phyloP scores from a whole-genome alignment of 2,329 filamentous ascomycete species.

The Rhexocercosporidium sp. region DNA sequence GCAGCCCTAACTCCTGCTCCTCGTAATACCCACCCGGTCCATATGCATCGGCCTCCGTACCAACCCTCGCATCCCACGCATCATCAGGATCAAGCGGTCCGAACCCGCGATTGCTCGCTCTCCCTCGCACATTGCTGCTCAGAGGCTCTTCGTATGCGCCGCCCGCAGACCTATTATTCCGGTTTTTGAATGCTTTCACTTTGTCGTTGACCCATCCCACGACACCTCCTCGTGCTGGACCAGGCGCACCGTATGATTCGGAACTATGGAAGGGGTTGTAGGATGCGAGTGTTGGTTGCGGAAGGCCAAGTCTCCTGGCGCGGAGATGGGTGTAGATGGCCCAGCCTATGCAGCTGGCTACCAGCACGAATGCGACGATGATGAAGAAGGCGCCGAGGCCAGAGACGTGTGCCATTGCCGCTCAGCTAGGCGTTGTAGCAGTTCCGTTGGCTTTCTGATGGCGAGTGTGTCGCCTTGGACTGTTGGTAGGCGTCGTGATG shows the following conservation, averaged over 20 bases:
- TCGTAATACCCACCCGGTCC: conserved; percentile 71
- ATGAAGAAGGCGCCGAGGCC: conserved; percentile 76
- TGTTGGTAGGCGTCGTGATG: not conserved
- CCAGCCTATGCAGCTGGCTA: conserved; percentile 66
- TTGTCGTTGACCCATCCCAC: conserved; percentile 76
- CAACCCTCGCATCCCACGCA: conserved; percentile 83
- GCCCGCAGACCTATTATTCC: conserved; percentile 67
- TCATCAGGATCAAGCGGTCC: conserved; percentile 80
- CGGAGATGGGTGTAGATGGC: conserved; percentile 74
- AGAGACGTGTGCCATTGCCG: conserved; percentile 60
- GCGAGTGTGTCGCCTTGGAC: not conserved
- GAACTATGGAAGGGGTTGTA: conserved; percentile 69
- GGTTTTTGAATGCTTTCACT: conserved; percentile 65
- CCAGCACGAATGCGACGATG: conserved; percentile 67
- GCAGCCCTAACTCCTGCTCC: conserved; percentile 71
- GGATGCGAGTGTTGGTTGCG: conserved; percentile 68
- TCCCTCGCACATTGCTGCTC: conserved; percentile 44
- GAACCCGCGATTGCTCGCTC: conserved; percentile 60
- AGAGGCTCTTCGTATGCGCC: conserved; percentile 72
- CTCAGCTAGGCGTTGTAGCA: no score
- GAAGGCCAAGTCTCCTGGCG: conserved; percentile 75
- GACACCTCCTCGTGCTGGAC: conserved; percentile 64
- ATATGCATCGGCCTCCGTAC: conserved; percentile 71
- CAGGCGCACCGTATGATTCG: conserved; percentile 47
- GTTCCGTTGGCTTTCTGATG: not conserved